These are phyloP conservation scores for Blastosporella zonata DNA, from an alignment of 1,284 basidiomycete species.

Conservation along the genomic window DNA sequence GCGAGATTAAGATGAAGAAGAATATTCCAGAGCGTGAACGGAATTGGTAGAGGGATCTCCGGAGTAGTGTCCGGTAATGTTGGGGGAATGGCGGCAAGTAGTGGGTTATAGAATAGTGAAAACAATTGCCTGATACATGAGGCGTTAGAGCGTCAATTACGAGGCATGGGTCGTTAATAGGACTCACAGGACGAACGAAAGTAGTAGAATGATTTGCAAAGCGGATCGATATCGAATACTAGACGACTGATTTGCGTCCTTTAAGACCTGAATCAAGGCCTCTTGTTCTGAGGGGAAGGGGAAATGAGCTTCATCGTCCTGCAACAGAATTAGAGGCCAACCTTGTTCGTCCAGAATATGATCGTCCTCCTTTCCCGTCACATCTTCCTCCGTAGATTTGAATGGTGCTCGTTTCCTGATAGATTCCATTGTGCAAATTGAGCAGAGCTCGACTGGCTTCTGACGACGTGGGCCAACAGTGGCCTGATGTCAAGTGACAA, in stretches of 20 bases:
- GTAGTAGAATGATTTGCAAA: constrained; percentile 36
- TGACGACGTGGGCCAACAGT: too few relatives aligned
- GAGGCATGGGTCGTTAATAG: background rate
- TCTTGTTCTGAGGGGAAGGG: constrained; percentile 54
- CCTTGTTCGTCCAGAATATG: constrained; percentile 53
- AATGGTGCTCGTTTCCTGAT: constrained; percentile 46
- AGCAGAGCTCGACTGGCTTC: background rate
- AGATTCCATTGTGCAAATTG: constrained; percentile 24
- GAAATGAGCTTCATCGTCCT: background rate
- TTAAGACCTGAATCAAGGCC: constrained; percentile 42
- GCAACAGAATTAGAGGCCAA: constrained; percentile 17
- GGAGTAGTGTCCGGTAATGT: constrained; percentile 14
- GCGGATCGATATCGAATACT: constrained; percentile 36
- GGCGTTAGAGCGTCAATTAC: background rate
- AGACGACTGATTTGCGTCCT: constrained; percentile 35
- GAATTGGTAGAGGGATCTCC: constrained; percentile 36
- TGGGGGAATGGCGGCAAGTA: constrained; percentile 41
- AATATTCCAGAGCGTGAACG: constrained; percentile 43
- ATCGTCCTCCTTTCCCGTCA: constrained; percentile 25
- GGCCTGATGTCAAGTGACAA: too few relatives aligned
- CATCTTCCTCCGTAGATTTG: constrained; percentile 29
- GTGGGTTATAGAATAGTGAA: constrained; percentile 42
- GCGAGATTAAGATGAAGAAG: constrained; percentile 46
- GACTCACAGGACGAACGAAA: constrained; percentile 47
- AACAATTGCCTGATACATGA: constrained; percentile 37